These are phyloP conservation scores for Podila clonocystis DNA, from an alignment of 192 early-diverging fungal species.

Conservation along the genomic window DNA sequence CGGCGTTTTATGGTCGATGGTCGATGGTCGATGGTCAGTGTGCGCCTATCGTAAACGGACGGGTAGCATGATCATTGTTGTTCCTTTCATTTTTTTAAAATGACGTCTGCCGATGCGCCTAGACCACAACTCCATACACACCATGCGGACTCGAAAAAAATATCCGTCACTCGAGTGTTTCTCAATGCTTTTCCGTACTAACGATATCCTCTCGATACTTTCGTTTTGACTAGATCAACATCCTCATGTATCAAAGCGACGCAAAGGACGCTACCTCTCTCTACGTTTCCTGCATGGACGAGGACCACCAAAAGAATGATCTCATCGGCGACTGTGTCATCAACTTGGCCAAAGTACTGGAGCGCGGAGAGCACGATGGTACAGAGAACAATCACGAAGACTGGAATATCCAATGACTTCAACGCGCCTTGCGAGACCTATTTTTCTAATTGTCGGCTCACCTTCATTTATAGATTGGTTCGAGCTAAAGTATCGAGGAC, in stretches of 20 bases:
- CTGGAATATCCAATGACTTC: too few species aligned
- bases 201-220: background rate
- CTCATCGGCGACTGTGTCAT: slow-evolving; percentile 62
- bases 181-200: background rate
- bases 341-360: slow-evolving; percentile 60
- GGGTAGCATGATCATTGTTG: too few species aligned
- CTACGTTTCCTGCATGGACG: slow-evolving; percentile 58
- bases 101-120: too few species aligned
- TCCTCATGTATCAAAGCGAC: slow-evolving; percentile 56
- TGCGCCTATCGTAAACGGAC: too few species aligned
- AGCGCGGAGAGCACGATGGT: slow-evolving; percentile 66
- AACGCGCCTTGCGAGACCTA: background rate
- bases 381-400: background rate
- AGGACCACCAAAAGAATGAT: slow-evolving; percentile 62
- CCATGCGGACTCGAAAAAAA: background rate
- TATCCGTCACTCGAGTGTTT: background rate
- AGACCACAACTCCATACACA: too few species aligned
- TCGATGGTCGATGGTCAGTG: too few species aligned
- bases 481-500: slow-evolving; percentile 33
- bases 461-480: slow-evolving; percentile 35
- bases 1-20: background rate
- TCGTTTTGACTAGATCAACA: slow-evolving; percentile 45
- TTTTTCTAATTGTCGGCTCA: background rate
- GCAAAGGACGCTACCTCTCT: slow-evolving; percentile 50
- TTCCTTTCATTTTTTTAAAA: too few species aligned